Percentiles rank a stretch among this genome's conserved stretches.
Evolutionary conservation across 805 yeast genomes (phyloP).

Genomic region (Citeromyces nyonsensis): DNA sequence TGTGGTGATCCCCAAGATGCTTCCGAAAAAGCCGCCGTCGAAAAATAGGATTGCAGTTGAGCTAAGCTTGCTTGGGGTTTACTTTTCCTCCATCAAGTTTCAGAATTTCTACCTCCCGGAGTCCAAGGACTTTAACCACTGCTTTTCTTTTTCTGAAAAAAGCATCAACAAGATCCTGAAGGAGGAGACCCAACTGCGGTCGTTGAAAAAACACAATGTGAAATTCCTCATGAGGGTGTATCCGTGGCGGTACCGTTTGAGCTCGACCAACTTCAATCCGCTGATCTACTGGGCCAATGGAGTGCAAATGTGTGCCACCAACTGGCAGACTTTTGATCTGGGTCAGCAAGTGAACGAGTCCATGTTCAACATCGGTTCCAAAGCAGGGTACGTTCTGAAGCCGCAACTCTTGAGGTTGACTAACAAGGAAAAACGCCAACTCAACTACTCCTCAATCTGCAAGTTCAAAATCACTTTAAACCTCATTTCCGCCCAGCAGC

Average conservation of each 20-base stretch:
- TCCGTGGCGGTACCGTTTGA: slow-evolving; percentile 68
- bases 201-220: slow-evolving; percentile 66
- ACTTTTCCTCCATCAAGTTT: slow-evolving; percentile 62
- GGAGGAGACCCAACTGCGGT: slow-evolving; percentile 35
- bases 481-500: slow-evolving; percentile 70
- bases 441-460: slow-evolving; percentile 8
- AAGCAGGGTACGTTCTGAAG: slow-evolving; percentile 67
- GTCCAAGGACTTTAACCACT: slow-evolving; percentile 65
- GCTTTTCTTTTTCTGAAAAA: slow-evolving; percentile 79
- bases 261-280: slow-evolving; percentile 74
- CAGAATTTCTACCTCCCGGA: slow-evolving; percentile 77
- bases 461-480: slow-evolving; percentile 18
- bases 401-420: slow-evolving; percentile 24
- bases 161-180: slow-evolving; percentile 45
- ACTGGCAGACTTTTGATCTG: slow-evolving; percentile 86
- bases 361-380: slow-evolving; percentile 45
- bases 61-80: slow-evolving; percentile 51
- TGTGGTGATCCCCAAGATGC: no score
- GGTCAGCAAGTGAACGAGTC: slow-evolving; percentile 87
- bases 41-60: slow-evolving; percentile 17
- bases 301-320: slow-evolving; percentile 88
- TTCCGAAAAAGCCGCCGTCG: slow-evolving; percentile 2
- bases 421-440: slow-evolving; percentile 6
- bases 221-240: slow-evolving; percentile 68
- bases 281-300: slow-evolving; percentile 72